Percentiles rank a stretch among this genome's conserved stretches.
phyloP scores from a whole-genome alignment of 495 filamentous ascomycete species.

The Usnea hakonensis region DNA sequence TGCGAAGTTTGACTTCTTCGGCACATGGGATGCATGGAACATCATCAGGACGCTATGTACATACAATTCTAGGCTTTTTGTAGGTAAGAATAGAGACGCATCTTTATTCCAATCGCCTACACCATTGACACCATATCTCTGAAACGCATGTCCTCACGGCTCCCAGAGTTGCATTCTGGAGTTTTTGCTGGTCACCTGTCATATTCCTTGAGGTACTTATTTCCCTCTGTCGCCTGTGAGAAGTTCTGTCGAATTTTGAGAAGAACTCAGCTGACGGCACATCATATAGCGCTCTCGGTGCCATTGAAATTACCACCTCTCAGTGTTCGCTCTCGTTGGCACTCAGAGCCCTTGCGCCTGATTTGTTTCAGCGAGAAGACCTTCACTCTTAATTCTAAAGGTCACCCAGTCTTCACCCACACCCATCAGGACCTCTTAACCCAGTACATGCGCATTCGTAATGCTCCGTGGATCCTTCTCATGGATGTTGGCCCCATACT shows the following conservation, averaged over 20 bases:
- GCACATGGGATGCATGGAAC: conserved; percentile 91
- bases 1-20: conserved; percentile 52
- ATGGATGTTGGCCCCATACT: conserved; percentile 65
- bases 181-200: neutral
- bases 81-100: conserved; percentile 59
- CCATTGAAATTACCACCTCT: conserved; percentile 70
- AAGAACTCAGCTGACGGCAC: conserved; percentile 1
- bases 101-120: conserved; percentile 7
- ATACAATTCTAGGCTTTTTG: conserved; percentile 70
- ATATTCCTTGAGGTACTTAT: conserved; percentile 29
- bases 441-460: conserved; percentile 74
- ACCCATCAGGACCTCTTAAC: conserved; percentile 71
- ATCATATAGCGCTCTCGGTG: conserved; percentile 58
- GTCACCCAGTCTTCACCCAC: conserved; percentile 76
- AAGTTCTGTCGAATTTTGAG: neutral
- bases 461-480: conserved; percentile 71
- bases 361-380: conserved; percentile 57
- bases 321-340: conserved; percentile 80
- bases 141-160: conserved; percentile 7
- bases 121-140: neutral
- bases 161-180: neutral
- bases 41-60: conserved; percentile 76
- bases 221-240: conserved; percentile 15
- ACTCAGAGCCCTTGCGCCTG: conserved; percentile 80
- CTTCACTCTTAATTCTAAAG: conserved; percentile 72